Evolutionary conservation across 1,139 yeast species (phyloP).

Genomic region (Komagataea norvegica): DNA sequence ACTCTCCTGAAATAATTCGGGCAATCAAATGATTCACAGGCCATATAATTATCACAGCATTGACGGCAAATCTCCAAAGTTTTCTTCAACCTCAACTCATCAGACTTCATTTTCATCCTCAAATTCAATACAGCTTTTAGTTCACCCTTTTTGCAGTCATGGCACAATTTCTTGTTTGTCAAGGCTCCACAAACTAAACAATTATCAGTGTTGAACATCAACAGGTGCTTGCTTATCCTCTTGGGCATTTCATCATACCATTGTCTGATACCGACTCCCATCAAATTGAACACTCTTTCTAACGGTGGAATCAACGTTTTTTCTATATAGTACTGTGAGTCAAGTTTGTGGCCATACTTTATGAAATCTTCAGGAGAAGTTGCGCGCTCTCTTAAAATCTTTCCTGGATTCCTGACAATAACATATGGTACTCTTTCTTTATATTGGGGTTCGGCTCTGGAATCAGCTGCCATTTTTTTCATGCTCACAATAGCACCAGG

Average conservation of each 20-base stretch:
- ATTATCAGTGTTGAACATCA: conserved; percentile 12
- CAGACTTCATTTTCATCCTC: conserved; percentile 15
- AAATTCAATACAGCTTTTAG: conserved; percentile 24
- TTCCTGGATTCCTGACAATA: conserved; percentile 65
- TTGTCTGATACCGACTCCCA: conserved; percentile 71
- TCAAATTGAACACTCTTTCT: conserved; percentile 72
- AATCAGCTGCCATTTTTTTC: conserved; percentile 57
- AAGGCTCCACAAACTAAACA: conserved; percentile 24
- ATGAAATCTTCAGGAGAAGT: conserved; percentile 73
- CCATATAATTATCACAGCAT: conserved; percentile 23
- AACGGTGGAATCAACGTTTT: conserved; percentile 86
- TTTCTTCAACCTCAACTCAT: conserved; percentile 22
- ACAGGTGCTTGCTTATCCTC: conserved; percentile 13
- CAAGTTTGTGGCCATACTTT: conserved; percentile 47
- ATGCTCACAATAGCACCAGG: conserved; percentile 86
- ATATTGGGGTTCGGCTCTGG: conserved; percentile 78
- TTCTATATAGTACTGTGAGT: conserved; percentile 78
- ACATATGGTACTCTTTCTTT: conserved; percentile 85
- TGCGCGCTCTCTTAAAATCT: conserved; percentile 72
- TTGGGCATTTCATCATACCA: conserved; percentile 82
- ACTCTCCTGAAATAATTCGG: conserved; percentile 34
- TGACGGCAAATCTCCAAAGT: conserved; percentile 27
- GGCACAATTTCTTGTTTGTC: conserved; percentile 30
- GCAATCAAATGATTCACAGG: conserved; percentile 36
- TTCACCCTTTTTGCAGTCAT: conserved; percentile 31